Percentiles rank a stretch among this genome's conserved stretches.
Conservation (phyloP, 2,329 filamentous ascomycete species). For the Neopestalotiopsis sp. region DNA sequence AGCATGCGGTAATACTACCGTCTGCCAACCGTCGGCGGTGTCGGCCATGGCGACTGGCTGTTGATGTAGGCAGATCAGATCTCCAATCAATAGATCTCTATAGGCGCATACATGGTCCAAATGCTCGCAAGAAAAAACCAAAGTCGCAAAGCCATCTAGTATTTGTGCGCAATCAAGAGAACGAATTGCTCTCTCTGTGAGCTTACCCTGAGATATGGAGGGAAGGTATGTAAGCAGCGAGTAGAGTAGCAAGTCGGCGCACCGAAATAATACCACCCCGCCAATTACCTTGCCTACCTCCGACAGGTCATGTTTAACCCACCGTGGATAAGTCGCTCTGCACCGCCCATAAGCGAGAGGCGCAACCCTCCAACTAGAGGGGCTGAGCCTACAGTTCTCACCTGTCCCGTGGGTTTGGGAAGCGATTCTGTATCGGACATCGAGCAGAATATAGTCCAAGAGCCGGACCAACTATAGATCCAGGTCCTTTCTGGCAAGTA, state of each 20-base stretch:
- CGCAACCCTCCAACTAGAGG: not conserved
- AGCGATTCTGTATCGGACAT: too few relatives aligned
- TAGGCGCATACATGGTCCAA: not conserved
- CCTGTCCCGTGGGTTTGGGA: not conserved
- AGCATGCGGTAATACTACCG: conserved; percentile 17
- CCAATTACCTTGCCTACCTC: not conserved
- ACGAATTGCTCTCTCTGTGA: not conserved
- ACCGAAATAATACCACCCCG: not conserved
- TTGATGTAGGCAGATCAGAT: not conserved
- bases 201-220: not conserved
- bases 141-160: not conserved
- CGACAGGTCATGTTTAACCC: not conserved
- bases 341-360: conserved; percentile 1
- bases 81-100: not conserved
- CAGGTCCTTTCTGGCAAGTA: too few relatives aligned
- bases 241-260: not conserved
- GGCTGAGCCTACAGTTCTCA: not conserved
- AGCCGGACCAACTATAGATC: too few relatives aligned
- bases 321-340: not conserved
- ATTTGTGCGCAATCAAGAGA: not conserved
- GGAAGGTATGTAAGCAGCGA: not conserved
- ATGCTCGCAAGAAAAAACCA: not conserved
- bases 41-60: conserved; percentile 6
- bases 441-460: too few relatives aligned
- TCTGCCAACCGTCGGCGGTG: conserved; percentile 16